A percentile compares a stretch with the other conserved stretches of the same genome.
phyloP scores from a whole-genome alignment of 768 basidiomycete genomes.

The Hypsizygus marmoreus region DNA sequence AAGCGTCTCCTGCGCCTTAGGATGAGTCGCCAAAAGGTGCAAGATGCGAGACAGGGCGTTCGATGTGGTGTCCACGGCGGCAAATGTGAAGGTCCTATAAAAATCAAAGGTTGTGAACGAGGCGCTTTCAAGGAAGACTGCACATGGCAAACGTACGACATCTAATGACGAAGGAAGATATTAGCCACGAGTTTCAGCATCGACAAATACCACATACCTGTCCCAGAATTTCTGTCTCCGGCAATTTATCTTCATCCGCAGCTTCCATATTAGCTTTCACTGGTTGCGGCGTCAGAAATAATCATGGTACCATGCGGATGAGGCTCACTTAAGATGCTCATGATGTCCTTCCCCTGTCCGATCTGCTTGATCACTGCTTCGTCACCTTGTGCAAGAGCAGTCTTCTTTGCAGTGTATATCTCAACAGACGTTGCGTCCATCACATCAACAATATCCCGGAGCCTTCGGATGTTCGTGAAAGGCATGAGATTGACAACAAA shows the following conservation, averaged over 20 bases:
- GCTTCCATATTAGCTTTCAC: slow-evolving; percentile 17
- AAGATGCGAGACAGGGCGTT: slow-evolving; percentile 30
- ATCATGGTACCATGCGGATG: not conserved
- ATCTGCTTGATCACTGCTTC: slow-evolving; percentile 8
- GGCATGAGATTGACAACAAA: slow-evolving; percentile 16
- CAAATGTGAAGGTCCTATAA: slow-evolving; percentile 31
- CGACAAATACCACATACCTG: slow-evolving; percentile 20
- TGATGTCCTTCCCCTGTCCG: slow-evolving; percentile 15
- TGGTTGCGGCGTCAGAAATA: not conserved
- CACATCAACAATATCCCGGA: slow-evolving; percentile 17
- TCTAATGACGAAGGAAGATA: slow-evolving; percentile 2
- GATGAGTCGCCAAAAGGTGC: slow-evolving; percentile 27
- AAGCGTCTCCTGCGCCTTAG: slow-evolving; percentile 33
- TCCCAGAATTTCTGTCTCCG: slow-evolving; percentile 28
- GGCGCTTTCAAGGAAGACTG: not conserved
- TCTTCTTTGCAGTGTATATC: slow-evolving; percentile 18
- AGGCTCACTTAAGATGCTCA: slow-evolving; percentile 21
- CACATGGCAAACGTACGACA: slow-evolving; percentile 15
- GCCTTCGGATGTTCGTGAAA: slow-evolving; percentile 1
- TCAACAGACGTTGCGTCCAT: slow-evolving; percentile 13
- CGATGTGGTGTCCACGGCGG: slow-evolving; percentile 37
- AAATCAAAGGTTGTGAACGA: not conserved
- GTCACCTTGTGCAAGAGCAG: slow-evolving; percentile 17
- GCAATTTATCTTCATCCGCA: slow-evolving; percentile 15
- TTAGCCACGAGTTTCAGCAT: not conserved